Conservation (phyloP, 108 stramenopile species). For the Parietichytrium sp. region DNA sequence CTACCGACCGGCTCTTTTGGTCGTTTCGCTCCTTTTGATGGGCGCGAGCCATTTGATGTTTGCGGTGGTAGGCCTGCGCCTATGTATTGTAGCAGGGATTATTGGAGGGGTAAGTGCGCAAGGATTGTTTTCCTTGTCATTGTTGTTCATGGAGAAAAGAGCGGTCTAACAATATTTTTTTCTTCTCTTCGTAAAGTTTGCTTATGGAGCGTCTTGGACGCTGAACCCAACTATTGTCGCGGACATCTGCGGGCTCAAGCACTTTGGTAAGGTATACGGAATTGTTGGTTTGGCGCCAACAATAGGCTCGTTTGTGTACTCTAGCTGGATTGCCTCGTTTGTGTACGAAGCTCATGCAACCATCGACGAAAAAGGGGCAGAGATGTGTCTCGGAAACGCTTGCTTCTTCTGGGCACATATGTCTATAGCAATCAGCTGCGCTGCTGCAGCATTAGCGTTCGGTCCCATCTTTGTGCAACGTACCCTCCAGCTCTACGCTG, state of each 20-base stretch:
- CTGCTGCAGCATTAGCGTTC: background rate
- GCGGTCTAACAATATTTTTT: too few relatives aligned
- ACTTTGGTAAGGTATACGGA: slow-evolving; percentile 8
- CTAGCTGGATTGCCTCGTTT: background rate
- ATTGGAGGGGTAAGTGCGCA: background rate
- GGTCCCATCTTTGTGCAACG: too few relatives aligned
- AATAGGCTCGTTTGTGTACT: background rate
- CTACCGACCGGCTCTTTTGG: background rate
- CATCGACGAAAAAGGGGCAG: background rate
- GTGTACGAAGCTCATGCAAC: slow-evolving; percentile 1
- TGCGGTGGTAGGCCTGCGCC: background rate
- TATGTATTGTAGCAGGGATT: background rate
- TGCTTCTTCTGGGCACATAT: background rate
- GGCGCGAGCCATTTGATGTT: background rate
- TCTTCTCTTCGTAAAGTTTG: too few relatives aligned
- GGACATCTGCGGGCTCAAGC: slow-evolving; percentile 8
- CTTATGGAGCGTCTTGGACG: slow-evolving; percentile 32
- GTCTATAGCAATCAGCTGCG: background rate
- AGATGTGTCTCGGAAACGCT: slow-evolving; percentile 15
- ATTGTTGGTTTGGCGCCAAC: slow-evolving; percentile 24
- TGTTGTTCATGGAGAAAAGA: too few relatives aligned
- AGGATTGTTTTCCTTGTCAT: too few relatives aligned
- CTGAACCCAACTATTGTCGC: slow-evolving; percentile 28
- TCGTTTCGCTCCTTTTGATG: background rate
- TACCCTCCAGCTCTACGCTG: too few relatives aligned